These are phyloP conservation scores for Tuber brumale DNA, from an alignment of 495 filamentous ascomycete genomes.

Conservation along the genomic window DNA sequence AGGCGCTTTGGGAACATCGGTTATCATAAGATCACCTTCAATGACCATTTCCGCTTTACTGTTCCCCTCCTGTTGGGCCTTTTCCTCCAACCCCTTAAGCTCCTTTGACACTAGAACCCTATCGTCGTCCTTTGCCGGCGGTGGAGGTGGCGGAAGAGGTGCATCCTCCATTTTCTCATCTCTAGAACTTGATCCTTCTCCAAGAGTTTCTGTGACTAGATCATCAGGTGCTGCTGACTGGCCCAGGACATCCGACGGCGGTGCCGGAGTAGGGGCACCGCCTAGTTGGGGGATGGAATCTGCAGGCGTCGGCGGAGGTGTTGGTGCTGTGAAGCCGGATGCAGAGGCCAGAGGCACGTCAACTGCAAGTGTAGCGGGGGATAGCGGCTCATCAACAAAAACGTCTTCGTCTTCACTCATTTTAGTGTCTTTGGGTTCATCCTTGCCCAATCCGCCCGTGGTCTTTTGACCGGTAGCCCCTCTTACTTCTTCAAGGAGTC, in stretches of 20 bases:
- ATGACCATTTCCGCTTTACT: background rate
- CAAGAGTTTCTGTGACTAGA: background rate
- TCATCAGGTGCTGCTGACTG: background rate
- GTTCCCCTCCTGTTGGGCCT: conserved; percentile 7
- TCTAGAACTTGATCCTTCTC: background rate
- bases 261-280: conserved; percentile 2
- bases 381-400: conserved; percentile 61
- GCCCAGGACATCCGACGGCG: conserved; percentile 15
- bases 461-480: conserved; percentile 6
- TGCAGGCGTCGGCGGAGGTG: conserved; percentile 9
- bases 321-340: conserved; percentile 7
- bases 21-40: conserved; percentile 16
- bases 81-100: background rate
- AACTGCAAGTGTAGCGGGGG: conserved; percentile 20
- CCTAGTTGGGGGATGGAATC: conserved; percentile 29
- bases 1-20: conserved; percentile 37
- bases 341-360: conserved; percentile 15
- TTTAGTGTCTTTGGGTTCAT: conserved; percentile 12
- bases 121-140: background rate
- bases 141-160: conserved; percentile 16
- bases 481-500: conserved; percentile 33
- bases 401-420: conserved; percentile 55
- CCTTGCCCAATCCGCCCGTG: background rate
- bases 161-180: conserved; percentile 12
- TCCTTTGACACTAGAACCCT: conserved; percentile 20